Evolutionary conservation across 208 protist genomes (phyloP), one percentile per base, ranked within the genome.

Genomic region (Angomonas deanei): DNA sequence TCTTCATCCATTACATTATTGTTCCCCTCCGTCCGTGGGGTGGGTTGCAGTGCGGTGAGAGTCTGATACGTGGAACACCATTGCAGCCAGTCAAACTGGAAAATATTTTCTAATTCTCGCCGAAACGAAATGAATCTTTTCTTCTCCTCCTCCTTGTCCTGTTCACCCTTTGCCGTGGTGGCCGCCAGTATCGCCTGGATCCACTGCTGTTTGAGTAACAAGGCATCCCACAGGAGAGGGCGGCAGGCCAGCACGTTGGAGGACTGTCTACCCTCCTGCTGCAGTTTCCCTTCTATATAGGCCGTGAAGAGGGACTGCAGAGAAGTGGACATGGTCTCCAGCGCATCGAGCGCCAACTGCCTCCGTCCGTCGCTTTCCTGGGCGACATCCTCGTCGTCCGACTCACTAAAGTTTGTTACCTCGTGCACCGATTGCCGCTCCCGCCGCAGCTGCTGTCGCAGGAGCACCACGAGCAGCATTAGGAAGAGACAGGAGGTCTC

Each of bases 401-500:
- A n/a, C n/a, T n/a, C n/a, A n/a, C n/a, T n/a, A n/a, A n/a, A n/a
- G n/a, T n/a, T n/a, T n/a, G n/a, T n/a, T n/a, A n/a, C n/a, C n/a
- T n/a, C n/a, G n/a, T n/a, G n/a, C n/a, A n/a, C n/a, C n/a, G n/a
- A n/a, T n/a, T n/a, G n/a, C n/a, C n/a, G n/a, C n/a, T n/a, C n/a
- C n/a, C n/a, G n/a, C n/a, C n/a, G n/a, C n/a, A n/a, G n/a, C n/a
- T n/a, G n/a, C n/a, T 42, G 36, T 10, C 8, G 26, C 52, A 58
- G 26, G 13, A n/a, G 32, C 8, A 58, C 5, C 26, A n/a, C 32
- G 26, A 38, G 2, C 10, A 58, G 52, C n/a, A 60, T 50, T n/a
- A 69, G 23, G 24, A 56, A 64, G 21, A 77, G 21, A 57, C 62
- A 77, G 17, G 70, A 58, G 15, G 72, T 62, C 39, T 77, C 72